A percentile compares a stretch with the other conserved stretches of the same genome.
Evolutionary conservation across 768 basidiomycete species (phyloP).

Genomic region (Amanita rimosa): DNA sequence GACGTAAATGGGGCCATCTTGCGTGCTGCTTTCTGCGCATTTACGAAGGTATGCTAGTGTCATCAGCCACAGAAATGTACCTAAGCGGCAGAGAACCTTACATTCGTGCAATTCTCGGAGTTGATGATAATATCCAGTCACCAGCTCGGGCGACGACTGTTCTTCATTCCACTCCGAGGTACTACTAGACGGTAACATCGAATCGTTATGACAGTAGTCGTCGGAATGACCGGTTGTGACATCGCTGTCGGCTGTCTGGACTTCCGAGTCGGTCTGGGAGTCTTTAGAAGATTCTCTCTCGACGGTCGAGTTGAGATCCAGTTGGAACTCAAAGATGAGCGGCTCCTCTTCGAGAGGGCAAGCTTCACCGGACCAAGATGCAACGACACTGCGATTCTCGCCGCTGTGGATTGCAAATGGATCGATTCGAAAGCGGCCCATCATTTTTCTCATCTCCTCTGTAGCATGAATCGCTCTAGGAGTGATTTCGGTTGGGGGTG

Average conservation of each 20-base stretch:
- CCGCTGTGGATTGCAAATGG: conserved; percentile 61
- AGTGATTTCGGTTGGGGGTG: conserved; percentile 56
- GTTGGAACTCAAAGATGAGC: conserved; percentile 55
- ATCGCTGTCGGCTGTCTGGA: background rate
- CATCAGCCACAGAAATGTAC: background rate
- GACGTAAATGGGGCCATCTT: background rate
- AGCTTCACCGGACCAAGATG: conserved; percentile 36
- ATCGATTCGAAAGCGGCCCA: conserved; percentile 69
- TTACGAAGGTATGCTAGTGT: conserved; percentile 1
- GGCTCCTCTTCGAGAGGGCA: conserved; percentile 53
- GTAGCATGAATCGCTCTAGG: conserved; percentile 67
- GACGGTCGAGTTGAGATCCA: conserved; percentile 18
- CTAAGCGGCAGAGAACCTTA: background rate
- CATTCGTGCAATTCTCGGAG: background rate
- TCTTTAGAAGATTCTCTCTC: background rate
- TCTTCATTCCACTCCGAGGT: conserved; percentile 1
- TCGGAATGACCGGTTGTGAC: background rate
- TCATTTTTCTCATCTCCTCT: conserved; percentile 61
- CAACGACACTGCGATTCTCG: conserved; percentile 24
- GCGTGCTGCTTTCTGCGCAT: background rate
- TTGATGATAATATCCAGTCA: background rate
- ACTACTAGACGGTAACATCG: background rate
- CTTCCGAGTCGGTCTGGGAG: background rate
- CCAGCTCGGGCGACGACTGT: background rate
- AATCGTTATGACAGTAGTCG: background rate